Evolutionary conservation across 2,329 filamentous ascomycete genomes (phyloP), one percentile per base, ranked within the genome.

Genomic region (Botryotinia narcissicola): DNA sequence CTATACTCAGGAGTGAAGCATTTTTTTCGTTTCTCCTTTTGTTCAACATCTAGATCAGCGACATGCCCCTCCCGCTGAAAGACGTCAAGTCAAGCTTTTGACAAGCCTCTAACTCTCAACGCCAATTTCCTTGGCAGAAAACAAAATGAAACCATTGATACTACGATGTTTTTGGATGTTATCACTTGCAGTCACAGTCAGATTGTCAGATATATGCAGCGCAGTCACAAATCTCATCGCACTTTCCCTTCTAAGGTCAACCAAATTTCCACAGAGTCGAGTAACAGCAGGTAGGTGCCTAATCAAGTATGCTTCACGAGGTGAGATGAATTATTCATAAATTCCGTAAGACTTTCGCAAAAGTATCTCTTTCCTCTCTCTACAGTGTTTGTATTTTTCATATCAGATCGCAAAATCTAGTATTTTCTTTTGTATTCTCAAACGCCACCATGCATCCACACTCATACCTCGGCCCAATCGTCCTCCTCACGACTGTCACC

Each of bases 71-170:
- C 9, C 48, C 35, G 48, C 35, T 42, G 9, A 48, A 48, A 72
- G 71, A 60, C 40, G 40, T 69, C 25, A 68, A 72, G 63, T 68
- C 71, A 68, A 69, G 62, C 63, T 67, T 69, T 72, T 59, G 32
- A 69, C 63, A 51, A 71, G 69, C 59, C 42, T 51, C 18, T 64
- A 63, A 64, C n/a, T 20, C 7, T 44, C 25, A 32, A 25, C 12
- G 48, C 48, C 66, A 69, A 69, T 42, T 69, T 69, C 18, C 51
- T 71, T 66, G 69, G 69, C 59, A 40, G 29, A 18, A 10, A 70
- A 44, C 3, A 6, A 32, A 25, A 25, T 62, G 54, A 62, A 16
- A 46, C 54, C 25, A 51, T 35, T 51, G 29, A 35, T 66, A 51
- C 44, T 51, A 61, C 29, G 9, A 61, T 70, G 54, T 29, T 61